Percentiles rank a stretch among this genome's conserved stretches.
Evolutionary conservation across 306 rosid species (phyloP).

Genomic region (Vicia villosa): DNA sequence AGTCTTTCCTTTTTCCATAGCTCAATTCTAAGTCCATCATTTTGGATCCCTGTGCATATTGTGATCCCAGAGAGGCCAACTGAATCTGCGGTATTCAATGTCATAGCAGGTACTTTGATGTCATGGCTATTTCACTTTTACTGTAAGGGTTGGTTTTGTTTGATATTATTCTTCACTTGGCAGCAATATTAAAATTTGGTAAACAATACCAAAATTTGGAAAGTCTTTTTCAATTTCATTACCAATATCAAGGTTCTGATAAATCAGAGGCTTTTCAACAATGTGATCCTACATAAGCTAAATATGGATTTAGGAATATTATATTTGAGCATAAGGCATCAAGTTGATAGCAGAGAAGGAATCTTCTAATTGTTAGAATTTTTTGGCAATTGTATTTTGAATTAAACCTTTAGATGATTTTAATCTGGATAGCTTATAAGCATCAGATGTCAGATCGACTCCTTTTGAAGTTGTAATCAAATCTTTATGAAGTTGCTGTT

Average conservation of each 20-base stretch:
- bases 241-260: background rate
- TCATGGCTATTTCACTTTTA: constrained; percentile 14
- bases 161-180: constrained; percentile 33
- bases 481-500: constrained; percentile 5
- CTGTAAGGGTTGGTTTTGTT: constrained; percentile 11
- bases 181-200: constrained; percentile 19
- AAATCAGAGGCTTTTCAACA: constrained; percentile 18
- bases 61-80: constrained; percentile 98
- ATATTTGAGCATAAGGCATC: constrained; percentile 7
- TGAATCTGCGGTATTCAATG: constrained; percentile 83
- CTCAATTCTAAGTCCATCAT: constrained; percentile 76
- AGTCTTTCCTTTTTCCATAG: constrained; percentile 44
- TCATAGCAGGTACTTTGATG: constrained; percentile 76
- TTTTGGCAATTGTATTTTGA: background rate
- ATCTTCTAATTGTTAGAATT: constrained; percentile 1
- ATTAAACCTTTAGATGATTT: background rate
- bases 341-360: constrained; percentile 1
- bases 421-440: background rate
- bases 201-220: background rate
- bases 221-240: constrained; percentile 7
- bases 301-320: constrained; percentile 5
- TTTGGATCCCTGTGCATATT: constrained; percentile 94
- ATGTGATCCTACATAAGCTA: constrained; percentile 13
- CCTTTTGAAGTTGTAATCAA: constrained; percentile 15
- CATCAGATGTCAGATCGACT: constrained; percentile 8